These are phyloP conservation scores for Penicillium atrosanguineum DNA, from an alignment of 495 filamentous ascomycete genomes.

Conservation along the genomic window DNA sequence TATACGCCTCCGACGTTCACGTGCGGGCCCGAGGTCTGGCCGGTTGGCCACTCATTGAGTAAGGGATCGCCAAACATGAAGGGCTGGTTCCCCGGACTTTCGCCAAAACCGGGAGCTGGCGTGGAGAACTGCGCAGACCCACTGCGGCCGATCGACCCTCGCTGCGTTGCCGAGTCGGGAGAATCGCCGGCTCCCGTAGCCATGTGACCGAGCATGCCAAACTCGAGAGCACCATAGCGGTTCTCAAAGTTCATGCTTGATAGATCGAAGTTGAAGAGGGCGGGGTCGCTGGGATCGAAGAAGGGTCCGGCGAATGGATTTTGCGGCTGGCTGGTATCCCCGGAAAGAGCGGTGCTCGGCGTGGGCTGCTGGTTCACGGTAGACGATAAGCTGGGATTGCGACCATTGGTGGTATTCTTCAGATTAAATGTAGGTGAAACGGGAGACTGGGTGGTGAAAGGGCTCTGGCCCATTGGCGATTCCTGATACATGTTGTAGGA, in stretches of 20 bases:
- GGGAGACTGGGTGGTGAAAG: constrained; percentile 67
- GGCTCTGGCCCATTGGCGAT: constrained; percentile 38
- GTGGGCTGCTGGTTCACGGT: constrained; percentile 36
- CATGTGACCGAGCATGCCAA: constrained; percentile 93
- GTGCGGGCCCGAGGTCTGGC: constrained; percentile 38
- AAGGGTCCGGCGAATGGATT: constrained; percentile 57
- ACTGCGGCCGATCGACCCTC: constrained; percentile 48
- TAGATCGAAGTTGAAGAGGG: constrained; percentile 89
- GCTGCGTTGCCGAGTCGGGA: constrained; percentile 57
- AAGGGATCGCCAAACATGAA: constrained; percentile 50
- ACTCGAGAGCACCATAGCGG: constrained; percentile 89
- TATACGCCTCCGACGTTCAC: constrained; percentile 45
- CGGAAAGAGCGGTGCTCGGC: constrained; percentile 33
- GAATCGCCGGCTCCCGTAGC: constrained; percentile 80
- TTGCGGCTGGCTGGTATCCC: constrained; percentile 30
- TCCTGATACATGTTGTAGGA: constrained; percentile 45
- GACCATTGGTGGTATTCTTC: constrained; percentile 35
- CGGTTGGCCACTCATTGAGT: constrained; percentile 45
- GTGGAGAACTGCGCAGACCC: constrained; percentile 47
- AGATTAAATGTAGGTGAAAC: constrained; percentile 64
- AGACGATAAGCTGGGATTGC: constrained; percentile 38
- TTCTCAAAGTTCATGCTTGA: constrained; percentile 94
- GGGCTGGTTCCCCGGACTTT: constrained; percentile 45
- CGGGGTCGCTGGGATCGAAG: constrained; percentile 88
- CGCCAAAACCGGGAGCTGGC: constrained; percentile 39